Evolutionary conservation across 2,329 filamentous ascomycete genomes (phyloP).

Genomic region (Ophiostoma himal-ulmi): DNA sequence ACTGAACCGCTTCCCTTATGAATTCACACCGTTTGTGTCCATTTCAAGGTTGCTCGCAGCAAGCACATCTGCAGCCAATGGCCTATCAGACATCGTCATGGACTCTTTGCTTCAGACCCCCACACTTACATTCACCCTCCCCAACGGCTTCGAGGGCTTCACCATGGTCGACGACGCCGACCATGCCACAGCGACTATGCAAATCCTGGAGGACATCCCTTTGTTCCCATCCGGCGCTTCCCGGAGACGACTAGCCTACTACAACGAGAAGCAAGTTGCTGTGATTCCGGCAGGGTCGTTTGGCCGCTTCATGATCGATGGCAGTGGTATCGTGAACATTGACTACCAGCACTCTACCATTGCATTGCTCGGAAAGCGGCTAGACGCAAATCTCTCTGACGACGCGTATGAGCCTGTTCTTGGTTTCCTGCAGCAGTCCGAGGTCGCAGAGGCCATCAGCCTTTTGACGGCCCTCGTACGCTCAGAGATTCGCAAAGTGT

Average conservation of each 20-base stretch:
- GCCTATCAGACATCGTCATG: constrained; percentile 45
- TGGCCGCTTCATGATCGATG: constrained; percentile 70
- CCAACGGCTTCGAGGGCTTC: constrained; percentile 65
- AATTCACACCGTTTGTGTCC: constrained; percentile 70
- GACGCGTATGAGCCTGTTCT: constrained; percentile 50
- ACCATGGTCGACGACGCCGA: constrained; percentile 77
- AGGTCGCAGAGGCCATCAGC: constrained; percentile 66
- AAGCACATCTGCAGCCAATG: constrained; percentile 37
- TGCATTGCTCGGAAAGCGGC: constrained; percentile 68
- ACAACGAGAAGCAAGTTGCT: constrained; percentile 45
- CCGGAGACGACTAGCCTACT: constrained; percentile 40
- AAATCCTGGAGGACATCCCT: constrained; percentile 57
- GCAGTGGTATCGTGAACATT: constrained; percentile 66
- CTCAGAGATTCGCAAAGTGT: constrained; percentile 40
- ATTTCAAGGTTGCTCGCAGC: constrained; percentile 60
- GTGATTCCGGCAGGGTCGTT: constrained; percentile 59
- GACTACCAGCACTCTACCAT: constrained; percentile 77
- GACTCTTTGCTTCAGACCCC: constrained; percentile 62
- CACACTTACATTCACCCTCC: constrained; percentile 72
- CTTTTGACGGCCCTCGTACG: constrained; percentile 67
- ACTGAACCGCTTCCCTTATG: constrained; percentile 75
- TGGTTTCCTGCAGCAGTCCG: constrained; percentile 51
- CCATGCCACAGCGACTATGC: constrained; percentile 60
- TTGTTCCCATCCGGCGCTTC: constrained; percentile 51
- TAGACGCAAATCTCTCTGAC: constrained; percentile 61